Percentiles rank a stretch among this genome's conserved stretches.
Evolutionary conservation across 345 rosid species (phyloP).

Genomic region (Salix arbutifolia): DNA sequence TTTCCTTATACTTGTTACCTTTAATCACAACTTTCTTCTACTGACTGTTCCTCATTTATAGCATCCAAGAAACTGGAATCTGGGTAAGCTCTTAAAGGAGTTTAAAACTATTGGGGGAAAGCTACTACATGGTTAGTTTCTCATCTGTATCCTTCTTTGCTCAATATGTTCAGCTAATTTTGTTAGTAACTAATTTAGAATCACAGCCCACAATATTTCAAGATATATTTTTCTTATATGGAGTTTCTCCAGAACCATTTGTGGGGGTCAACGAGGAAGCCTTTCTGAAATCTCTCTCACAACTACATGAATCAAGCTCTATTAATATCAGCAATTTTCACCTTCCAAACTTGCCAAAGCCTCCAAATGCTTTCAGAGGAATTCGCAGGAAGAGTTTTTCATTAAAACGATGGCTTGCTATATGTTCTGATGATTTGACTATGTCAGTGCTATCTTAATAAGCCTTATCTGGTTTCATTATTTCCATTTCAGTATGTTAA

Average conservation of each 20-base stretch:
- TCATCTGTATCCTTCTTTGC: not conserved
- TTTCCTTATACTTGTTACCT: constrained; percentile 8
- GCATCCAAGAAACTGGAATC: constrained; percentile 83
- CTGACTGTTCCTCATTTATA: constrained; percentile 31
- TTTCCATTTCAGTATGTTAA: not conserved
- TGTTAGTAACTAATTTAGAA: constrained; percentile 5
- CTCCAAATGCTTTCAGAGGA: constrained; percentile 78
- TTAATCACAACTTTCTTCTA: constrained; percentile 12
- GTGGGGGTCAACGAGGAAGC: constrained; percentile 44
- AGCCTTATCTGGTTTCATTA: not conserved
- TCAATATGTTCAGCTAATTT: not conserved
- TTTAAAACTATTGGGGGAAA: constrained; percentile 54
- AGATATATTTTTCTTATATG: constrained; percentile 10
- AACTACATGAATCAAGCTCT: constrained; percentile 47
- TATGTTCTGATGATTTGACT: constrained; percentile 77
- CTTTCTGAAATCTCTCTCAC: constrained; percentile 53
- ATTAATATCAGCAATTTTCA: constrained; percentile 48
- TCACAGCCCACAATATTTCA: not conserved
- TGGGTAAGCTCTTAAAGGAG: constrained; percentile 65
- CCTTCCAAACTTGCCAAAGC: constrained; percentile 76
- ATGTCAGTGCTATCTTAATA: constrained; percentile 41
- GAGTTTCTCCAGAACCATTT: constrained; percentile 51
- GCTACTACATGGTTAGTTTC: constrained; percentile 58
- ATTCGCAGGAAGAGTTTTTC: constrained; percentile 62
- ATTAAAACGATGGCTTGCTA: constrained; percentile 77